Conservation (phyloP, 129 eudicot genomes). For the Tagetes erecta region DNA sequence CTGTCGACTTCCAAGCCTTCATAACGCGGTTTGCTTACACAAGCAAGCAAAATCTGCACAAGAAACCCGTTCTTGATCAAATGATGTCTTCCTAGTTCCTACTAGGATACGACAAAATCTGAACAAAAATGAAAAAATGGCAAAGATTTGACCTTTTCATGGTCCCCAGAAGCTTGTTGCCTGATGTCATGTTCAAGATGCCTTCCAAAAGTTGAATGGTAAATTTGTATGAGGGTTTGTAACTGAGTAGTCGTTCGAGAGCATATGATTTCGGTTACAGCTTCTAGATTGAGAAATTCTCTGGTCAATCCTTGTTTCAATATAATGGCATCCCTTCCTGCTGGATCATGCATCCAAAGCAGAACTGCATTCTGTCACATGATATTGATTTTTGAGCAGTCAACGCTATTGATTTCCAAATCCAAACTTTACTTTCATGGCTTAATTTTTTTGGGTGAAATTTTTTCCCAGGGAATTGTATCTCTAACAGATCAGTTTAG, state of each 20-base stretch:
- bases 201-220: constrained; percentile 40
- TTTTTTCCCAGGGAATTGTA: background rate
- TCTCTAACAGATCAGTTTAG: background rate
- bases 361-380: constrained; percentile 52
- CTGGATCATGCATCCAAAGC: constrained; percentile 78
- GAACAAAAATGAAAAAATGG: background rate
- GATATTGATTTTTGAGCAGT: background rate
- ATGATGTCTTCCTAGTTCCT: background rate
- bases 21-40: constrained; percentile 44
- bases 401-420: constrained; percentile 16
- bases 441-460: background rate
- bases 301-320: constrained; percentile 38
- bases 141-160: constrained; percentile 44
- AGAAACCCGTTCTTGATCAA: constrained; percentile 13
- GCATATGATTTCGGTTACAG: constrained; percentile 53
- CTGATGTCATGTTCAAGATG: constrained; percentile 51
- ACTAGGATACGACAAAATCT: constrained; percentile 1
- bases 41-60: constrained; percentile 66
- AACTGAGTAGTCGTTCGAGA: constrained; percentile 49
- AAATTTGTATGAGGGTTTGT: constrained; percentile 43
- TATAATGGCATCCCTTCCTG: constrained; percentile 53
- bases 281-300: constrained; percentile 43
- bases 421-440: constrained; percentile 6
- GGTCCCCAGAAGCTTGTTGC: constrained; percentile 51
- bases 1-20: constrained; percentile 61